Evolutionary conservation across 805 yeast genomes (phyloP).

Genomic region (Saccharomyces eubayanus): DNA sequence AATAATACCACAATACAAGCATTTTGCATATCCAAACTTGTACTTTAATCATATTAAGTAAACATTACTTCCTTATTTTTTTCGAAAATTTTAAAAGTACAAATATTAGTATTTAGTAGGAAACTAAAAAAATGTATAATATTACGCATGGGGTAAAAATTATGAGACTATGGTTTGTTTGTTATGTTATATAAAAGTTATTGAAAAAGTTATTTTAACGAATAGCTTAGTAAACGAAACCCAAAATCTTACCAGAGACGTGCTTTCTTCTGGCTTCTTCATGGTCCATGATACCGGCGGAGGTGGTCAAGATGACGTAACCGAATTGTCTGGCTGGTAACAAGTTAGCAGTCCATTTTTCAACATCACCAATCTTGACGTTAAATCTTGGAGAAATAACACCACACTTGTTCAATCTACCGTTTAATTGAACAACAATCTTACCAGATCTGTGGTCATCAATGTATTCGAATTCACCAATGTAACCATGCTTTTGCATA

Average conservation of each 20-base stretch:
- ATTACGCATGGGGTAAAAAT: background rate
- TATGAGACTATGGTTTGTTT: background rate
- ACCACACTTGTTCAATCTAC: constrained; percentile 98
- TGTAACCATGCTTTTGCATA: constrained; percentile 98
- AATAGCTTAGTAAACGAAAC: constrained; percentile 77
- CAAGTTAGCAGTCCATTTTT: constrained; percentile 97
- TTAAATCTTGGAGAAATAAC: constrained; percentile 98
- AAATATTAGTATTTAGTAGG: background rate
- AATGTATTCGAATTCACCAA: constrained; percentile 95
- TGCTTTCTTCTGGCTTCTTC: constrained; percentile 99
- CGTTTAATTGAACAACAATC: constrained; percentile 93
- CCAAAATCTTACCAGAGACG: constrained; percentile 97
- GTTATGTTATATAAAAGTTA: background rate
- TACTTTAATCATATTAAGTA: background rate
- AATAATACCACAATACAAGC: background rate
- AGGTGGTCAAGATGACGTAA: constrained; percentile 94
- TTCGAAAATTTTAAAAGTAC: background rate
- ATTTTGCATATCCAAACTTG: background rate
- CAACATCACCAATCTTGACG: constrained; percentile 90
- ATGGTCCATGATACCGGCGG: constrained; percentile 99
- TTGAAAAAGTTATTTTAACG: background rate
- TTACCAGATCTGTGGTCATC: constrained; percentile 99
- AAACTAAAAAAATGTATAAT: background rate
- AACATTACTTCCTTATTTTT: background rate
- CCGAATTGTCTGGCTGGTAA: constrained; percentile 99